These are phyloP conservation scores for Microsporum ferrugineum DNA, from an alignment of 2,329 filamentous ascomycete genomes.

Conservation along the genomic window DNA sequence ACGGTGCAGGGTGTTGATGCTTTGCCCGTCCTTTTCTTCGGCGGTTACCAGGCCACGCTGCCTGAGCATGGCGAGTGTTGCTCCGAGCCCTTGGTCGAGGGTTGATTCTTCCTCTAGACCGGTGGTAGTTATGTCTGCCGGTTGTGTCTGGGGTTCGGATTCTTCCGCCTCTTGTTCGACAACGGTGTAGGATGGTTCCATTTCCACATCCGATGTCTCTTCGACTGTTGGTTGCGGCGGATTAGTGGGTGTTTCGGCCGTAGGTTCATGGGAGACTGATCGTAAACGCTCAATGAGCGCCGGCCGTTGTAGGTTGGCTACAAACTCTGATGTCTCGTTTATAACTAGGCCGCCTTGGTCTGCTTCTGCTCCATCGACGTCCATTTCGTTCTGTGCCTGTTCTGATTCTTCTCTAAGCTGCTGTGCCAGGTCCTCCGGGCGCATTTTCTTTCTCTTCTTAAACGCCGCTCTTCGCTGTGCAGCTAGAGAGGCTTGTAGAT, in stretches of 20 bases:
- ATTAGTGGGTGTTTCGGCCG: slow-evolving; percentile 21
- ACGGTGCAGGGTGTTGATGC: slow-evolving; percentile 56
- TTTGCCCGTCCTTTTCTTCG: slow-evolving; percentile 41
- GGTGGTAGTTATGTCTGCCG: slow-evolving; percentile 48
- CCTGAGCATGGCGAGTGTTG: slow-evolving; percentile 68
- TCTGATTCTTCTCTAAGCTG: slow-evolving; percentile 56
- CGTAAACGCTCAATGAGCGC: slow-evolving; percentile 44
- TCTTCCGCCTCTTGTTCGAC: slow-evolving; percentile 32
- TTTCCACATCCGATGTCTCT: slow-evolving; percentile 44
- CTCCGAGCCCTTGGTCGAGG: slow-evolving; percentile 65
- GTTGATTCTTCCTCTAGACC: slow-evolving; percentile 79
- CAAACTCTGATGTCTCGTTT: slow-evolving; percentile 90
- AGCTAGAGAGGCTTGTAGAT: slow-evolving; percentile 75
- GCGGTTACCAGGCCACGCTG: slow-evolving; percentile 72
- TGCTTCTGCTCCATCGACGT: slow-evolving; percentile 47
- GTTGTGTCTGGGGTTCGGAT: slow-evolving; percentile 35
- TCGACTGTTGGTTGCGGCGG: slow-evolving; percentile 33
- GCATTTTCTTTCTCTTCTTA: slow-evolving; percentile 80
- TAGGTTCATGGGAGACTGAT: slow-evolving; percentile 23
- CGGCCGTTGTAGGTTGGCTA: slow-evolving; percentile 68
- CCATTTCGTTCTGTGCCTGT: slow-evolving; percentile 40
- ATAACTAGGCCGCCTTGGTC: slow-evolving; percentile 71
- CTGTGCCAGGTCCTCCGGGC: slow-evolving; percentile 75
- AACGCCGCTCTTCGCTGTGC: slow-evolving; percentile 71
- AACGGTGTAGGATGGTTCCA: slow-evolving; percentile 43